Conservation (phyloP, 2,329 filamentous ascomycete species). For the Trichophyton simii region DNA sequence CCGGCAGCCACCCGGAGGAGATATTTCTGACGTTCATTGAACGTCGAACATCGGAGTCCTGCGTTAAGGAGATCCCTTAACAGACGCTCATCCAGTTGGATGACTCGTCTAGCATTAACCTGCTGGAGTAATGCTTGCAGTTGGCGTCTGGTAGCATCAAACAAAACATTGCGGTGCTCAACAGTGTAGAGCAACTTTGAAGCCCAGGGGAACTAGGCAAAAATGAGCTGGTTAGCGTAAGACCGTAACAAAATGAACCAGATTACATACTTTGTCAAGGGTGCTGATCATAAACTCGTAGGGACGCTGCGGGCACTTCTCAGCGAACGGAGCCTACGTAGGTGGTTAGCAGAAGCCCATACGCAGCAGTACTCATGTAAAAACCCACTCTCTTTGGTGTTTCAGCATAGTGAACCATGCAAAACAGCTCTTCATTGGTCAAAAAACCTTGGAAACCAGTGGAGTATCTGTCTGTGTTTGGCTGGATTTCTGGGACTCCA, state of each 20-base stretch:
- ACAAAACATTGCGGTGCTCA: constrained; percentile 36
- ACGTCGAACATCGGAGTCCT: constrained; percentile 31
- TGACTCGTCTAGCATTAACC: constrained; percentile 33
- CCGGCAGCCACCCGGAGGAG: constrained; percentile 22
- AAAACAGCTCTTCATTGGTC: constrained; percentile 38
- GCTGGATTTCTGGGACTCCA: constrained; percentile 23
- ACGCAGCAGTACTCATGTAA: neutral
- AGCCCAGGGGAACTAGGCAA: constrained; percentile 39
- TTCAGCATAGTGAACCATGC: constrained; percentile 37
- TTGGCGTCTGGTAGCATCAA: constrained; percentile 29
- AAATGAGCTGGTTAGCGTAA: neutral
- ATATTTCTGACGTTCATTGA: constrained; percentile 34
- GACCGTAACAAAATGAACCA: neutral
- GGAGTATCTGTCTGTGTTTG: constrained; percentile 33
- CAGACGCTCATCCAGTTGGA: constrained; percentile 30
- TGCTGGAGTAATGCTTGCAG: constrained; percentile 53
- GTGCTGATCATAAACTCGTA: constrained; percentile 43
- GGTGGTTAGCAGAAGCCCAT: neutral
- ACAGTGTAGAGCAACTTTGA: constrained; percentile 35
- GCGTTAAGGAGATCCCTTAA: constrained; percentile 29
- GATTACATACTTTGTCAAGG: constrained; percentile 35
- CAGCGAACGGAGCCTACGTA: constrained; percentile 36
- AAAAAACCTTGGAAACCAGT: constrained; percentile 41
- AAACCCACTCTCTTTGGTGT: constrained; percentile 37
- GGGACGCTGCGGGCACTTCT: constrained; percentile 40